Evolutionary conservation across 148 eudicot genomes (phyloP).

Genomic region (Drosera capensis): DNA sequence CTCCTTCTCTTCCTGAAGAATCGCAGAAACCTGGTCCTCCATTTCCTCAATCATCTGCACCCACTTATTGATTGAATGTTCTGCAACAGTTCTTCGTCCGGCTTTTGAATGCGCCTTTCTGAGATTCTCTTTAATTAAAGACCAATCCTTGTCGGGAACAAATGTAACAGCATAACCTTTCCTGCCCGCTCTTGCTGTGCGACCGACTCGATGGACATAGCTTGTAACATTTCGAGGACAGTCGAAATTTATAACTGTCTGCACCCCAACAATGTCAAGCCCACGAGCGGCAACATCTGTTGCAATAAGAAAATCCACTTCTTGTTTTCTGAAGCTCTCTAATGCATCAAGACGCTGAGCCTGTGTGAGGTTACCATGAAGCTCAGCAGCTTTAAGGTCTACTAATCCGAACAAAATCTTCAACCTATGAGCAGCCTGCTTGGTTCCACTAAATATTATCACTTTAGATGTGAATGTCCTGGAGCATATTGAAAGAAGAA

Average conservation of each 20-base stretch:
- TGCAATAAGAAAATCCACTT: conserved; percentile 86
- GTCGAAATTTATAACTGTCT: conserved; percentile 74
- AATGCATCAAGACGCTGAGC: conserved; percentile 79
- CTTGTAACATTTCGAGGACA: conserved; percentile 82
- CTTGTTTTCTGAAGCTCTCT: conserved; percentile 67
- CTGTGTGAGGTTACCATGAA: conserved; percentile 87
- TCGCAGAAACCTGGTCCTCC: conserved; percentile 70
- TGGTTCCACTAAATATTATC: conserved; percentile 87
- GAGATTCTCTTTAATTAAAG: conserved; percentile 71
- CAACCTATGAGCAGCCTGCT: conserved; percentile 82
- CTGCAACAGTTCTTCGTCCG: conserved; percentile 80
- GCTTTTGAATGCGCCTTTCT: conserved; percentile 85
- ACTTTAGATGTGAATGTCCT: conserved; percentile 76
- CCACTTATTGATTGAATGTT: conserved; percentile 74
- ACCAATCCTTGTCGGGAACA: conserved; percentile 80
- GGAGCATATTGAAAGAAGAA: conserved; percentile 83
- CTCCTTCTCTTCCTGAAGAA: conserved; percentile 89
- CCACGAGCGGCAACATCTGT: conserved; percentile 95
- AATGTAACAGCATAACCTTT: conserved; percentile 93
- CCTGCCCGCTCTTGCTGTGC: conserved; percentile 98
- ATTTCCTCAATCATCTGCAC: conserved; percentile 60
- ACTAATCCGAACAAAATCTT: conserved; percentile 83
- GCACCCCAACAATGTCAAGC: conserved; percentile 82
- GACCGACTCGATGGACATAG: conserved; percentile 97
- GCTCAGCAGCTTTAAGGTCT: conserved; percentile 84